Conservation (phyloP, 2,329 filamentous ascomycete species). For the Aplosporella prunicola region DNA sequence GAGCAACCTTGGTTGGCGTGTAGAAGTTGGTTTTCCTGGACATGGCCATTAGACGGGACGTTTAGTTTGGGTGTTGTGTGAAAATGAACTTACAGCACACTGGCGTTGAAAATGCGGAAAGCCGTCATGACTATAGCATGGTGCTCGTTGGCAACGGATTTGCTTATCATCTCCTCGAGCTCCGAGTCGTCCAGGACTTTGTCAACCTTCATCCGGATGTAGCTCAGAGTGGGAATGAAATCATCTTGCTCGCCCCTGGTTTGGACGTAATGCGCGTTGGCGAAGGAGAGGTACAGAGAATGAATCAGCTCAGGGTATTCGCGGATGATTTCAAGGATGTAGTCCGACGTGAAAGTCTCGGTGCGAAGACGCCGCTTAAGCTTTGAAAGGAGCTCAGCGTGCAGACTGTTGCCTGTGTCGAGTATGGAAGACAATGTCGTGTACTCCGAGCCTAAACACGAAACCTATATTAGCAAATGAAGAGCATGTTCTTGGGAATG, state of each 20-base stretch:
- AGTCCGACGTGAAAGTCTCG: slow-evolving; percentile 96
- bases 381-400: slow-evolving; percentile 81
- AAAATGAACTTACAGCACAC: slow-evolving; percentile 47
- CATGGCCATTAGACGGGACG: too few relatives aligned
- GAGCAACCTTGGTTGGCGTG: slow-evolving; percentile 94
- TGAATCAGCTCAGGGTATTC: slow-evolving; percentile 82
- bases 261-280: slow-evolving; percentile 71
- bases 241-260: slow-evolving; percentile 55
- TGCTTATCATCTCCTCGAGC: slow-evolving; percentile 30
- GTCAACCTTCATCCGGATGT: slow-evolving; percentile 55
- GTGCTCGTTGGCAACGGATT: slow-evolving; percentile 62
- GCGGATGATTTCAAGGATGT: slow-evolving; percentile 94
- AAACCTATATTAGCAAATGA: background rate
- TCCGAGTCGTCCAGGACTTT: slow-evolving; percentile 41
- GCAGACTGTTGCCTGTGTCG: slow-evolving; percentile 69
- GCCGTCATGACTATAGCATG: slow-evolving; percentile 97
- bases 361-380: slow-evolving; percentile 91
- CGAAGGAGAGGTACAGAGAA: slow-evolving; percentile 83
- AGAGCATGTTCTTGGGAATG: background rate
- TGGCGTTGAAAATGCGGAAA: slow-evolving; percentile 90
- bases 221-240: slow-evolving; percentile 61
- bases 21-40: slow-evolving; percentile 82
- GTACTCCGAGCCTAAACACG: slow-evolving; percentile 59
- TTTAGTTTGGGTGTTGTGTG: background rate
- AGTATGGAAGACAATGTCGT: slow-evolving; percentile 73